Percentiles rank a stretch among this genome's conserved stretches.
These are phyloP conservation scores for Biscutella laevigata DNA, from an alignment of 441 rosid genomes.

Conservation along the genomic window DNA sequence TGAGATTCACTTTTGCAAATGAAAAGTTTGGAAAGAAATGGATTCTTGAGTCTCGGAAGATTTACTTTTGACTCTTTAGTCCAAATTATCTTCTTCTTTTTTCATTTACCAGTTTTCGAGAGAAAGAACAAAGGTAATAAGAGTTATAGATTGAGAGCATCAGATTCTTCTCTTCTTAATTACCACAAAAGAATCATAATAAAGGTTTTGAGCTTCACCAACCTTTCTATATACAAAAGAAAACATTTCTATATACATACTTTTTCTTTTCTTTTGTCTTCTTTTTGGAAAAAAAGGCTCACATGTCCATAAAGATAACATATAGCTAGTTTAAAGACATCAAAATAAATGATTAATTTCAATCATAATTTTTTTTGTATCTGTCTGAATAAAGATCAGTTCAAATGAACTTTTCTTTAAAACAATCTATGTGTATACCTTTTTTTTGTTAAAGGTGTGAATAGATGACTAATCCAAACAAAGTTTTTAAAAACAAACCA, in stretches of 20 bases:
- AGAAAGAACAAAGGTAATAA: neutral
- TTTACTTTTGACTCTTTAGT: conserved; percentile 13
- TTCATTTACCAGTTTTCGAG: conserved; percentile 2
- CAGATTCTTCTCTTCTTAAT: conserved; percentile 37
- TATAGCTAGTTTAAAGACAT: conserved; percentile 21
- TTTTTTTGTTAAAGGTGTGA: no score
- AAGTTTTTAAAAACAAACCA: neutral
- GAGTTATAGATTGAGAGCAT: conserved; percentile 24
- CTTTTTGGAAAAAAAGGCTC: conserved; percentile 1
- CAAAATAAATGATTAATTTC: conserved; percentile 12
- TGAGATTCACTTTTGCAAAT: neutral
- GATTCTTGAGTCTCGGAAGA: neutral
- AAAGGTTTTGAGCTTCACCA: conserved; percentile 29
- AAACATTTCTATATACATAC: neutral
- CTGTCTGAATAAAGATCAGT: neutral
- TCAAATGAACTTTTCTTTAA: neutral
- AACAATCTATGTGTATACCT: no score
- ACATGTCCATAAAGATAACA: conserved; percentile 22
- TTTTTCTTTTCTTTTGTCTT: neutral
- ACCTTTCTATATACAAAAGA: conserved; percentile 11
- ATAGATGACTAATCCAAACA: neutral
- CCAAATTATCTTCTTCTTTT: conserved; percentile 7
- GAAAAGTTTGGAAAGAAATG: neutral
- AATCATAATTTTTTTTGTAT: conserved; percentile 2
- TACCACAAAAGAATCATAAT: conserved; percentile 19